Conservation (phyloP, 768 basidiomycete species). For the Pisolithus tinctorius region DNA sequence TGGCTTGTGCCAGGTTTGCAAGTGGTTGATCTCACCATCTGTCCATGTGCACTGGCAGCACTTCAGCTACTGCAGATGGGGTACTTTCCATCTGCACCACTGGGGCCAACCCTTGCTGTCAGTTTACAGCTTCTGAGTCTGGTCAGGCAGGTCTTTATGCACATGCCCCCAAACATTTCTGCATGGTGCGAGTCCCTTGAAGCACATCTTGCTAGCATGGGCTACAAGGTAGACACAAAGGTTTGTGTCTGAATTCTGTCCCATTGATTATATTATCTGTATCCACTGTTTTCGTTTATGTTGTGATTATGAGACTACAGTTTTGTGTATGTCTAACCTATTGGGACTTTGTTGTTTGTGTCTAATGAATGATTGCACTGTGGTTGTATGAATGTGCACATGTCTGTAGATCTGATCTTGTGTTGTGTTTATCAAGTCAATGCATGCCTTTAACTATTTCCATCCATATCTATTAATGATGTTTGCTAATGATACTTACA, state of each 20-base stretch:
- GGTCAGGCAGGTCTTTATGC: slow-evolving; percentile 18
- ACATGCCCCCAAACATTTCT: slow-evolving; percentile 20
- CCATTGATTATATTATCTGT: too few relatives aligned
- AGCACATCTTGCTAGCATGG: slow-evolving; percentile 11
- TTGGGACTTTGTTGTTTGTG: too few relatives aligned
- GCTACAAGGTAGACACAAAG: slow-evolving; percentile 15
- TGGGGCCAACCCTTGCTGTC: slow-evolving; percentile 25
- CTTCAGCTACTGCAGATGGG: slow-evolving; percentile 20
- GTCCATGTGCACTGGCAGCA: slow-evolving; percentile 5
- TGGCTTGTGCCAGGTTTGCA: background rate
- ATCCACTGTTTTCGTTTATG: too few relatives aligned
- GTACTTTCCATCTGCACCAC: slow-evolving; percentile 24
- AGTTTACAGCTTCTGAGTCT: slow-evolving; percentile 27
- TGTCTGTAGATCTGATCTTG: too few relatives aligned
- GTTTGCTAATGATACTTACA: background rate
- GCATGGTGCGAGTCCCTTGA: slow-evolving; percentile 23
- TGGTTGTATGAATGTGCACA: too few relatives aligned
- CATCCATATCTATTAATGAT: too few relatives aligned
- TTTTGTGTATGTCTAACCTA: too few relatives aligned
- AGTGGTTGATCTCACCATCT: background rate
- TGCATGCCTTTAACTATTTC: too few relatives aligned
- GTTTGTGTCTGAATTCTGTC: slow-evolving; percentile 2
- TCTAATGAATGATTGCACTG: too few relatives aligned
- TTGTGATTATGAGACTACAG: too few relatives aligned
- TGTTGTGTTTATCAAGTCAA: too few relatives aligned